Conservation (phyloP, 164 flowering plant genomes). For the Taxillus chinensis region DNA sequence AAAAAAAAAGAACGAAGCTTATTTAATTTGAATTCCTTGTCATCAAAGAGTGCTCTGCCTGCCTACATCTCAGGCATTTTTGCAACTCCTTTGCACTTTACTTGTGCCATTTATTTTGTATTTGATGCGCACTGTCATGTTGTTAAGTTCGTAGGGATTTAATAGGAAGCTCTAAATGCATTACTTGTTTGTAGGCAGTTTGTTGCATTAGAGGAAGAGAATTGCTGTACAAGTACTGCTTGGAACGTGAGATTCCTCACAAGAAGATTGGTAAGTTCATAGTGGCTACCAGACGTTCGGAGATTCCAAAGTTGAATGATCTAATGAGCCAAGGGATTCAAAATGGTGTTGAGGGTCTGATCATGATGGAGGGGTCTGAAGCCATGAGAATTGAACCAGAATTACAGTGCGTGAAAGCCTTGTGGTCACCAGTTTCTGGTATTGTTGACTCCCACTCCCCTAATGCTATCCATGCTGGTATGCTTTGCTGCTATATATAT, state of each 20-base stretch:
- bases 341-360: constrained; percentile 74
- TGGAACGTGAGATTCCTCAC: constrained; percentile 54
- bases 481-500: constrained; percentile 1
- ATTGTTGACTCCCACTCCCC: constrained; percentile 68
- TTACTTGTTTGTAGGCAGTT: constrained; percentile 29
- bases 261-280: constrained; percentile 78
- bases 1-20: no score
- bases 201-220: constrained; percentile 71
- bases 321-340: constrained; percentile 39
- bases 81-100: no score
- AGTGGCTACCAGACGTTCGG: constrained; percentile 60
- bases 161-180: no score
- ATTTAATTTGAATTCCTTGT: no score
- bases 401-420: constrained; percentile 65
- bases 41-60: no score
- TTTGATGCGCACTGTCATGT: no score
- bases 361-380: constrained; percentile 63
- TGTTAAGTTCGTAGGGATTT: no score
- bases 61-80: no score
- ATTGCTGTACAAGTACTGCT: constrained; percentile 61
- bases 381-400: constrained; percentile 73
- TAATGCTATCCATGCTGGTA: constrained; percentile 86
- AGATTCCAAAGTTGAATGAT: constrained; percentile 46
- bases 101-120: no score
- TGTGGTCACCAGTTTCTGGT: constrained; percentile 67